These are phyloP conservation scores for Laguncularia racemosa DNA, from an alignment of 345 rosid genomes.

Conservation along the genomic window DNA sequence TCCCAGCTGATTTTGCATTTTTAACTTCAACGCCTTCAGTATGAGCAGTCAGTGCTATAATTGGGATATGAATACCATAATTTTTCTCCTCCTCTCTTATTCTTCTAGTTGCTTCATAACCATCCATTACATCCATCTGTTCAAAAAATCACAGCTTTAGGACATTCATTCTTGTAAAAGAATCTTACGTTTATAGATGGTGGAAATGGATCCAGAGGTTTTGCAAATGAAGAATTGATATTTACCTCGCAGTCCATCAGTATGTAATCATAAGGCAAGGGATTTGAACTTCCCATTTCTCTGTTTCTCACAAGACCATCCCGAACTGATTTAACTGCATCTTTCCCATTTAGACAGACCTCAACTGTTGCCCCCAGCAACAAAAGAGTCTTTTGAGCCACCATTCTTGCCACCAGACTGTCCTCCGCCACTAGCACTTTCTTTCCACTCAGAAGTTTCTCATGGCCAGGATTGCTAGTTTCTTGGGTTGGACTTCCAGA, in stretches of 20 bases:
- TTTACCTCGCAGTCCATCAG: conserved; percentile 87
- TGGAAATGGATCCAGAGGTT: too few relatives aligned
- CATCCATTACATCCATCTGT: conserved; percentile 77
- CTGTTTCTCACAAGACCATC: conserved; percentile 18
- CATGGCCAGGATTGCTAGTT: neutral
- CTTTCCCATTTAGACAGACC: conserved; percentile 41
- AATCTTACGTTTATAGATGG: too few relatives aligned
- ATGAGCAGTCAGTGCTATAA: conserved; percentile 66
- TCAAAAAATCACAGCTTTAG: neutral
- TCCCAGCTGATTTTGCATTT: conserved; percentile 37
- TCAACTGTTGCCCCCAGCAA: conserved; percentile 49
- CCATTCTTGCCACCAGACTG: neutral
- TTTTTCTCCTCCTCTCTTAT: conserved; percentile 49
- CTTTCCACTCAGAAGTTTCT: conserved; percentile 43
- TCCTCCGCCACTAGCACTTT: conserved; percentile 64
- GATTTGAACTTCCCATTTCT: conserved; percentile 7
- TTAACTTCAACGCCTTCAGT: conserved; percentile 28
- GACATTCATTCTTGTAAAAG: too few relatives aligned
- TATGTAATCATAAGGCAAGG: conserved; percentile 48
- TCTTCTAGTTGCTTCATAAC: conserved; percentile 53
- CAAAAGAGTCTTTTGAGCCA: conserved; percentile 19
- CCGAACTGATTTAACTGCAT: conserved; percentile 38
- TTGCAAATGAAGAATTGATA: neutral
- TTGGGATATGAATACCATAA: conserved; percentile 47
- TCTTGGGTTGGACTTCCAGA: neutral